Evolutionary conservation across 768 basidiomycete species (phyloP).

Genomic region (Tricholoma flavovirens): DNA sequence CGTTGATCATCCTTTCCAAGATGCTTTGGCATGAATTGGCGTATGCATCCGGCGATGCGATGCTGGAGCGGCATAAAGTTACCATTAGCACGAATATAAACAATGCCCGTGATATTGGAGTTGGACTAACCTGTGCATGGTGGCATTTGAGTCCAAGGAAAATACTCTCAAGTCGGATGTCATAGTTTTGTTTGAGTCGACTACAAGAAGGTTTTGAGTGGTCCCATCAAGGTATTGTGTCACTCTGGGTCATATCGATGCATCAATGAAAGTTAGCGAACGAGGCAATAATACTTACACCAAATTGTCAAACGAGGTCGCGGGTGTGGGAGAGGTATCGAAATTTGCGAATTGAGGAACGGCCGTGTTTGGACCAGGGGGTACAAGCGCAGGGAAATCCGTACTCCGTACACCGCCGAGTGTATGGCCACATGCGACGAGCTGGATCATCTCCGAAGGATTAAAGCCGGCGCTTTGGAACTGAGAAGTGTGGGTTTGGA

Average conservation of each 20-base stretch:
- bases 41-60: constrained; percentile 30
- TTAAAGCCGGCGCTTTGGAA: constrained; percentile 42
- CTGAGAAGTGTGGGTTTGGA: constrained; percentile 31
- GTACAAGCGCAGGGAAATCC: constrained; percentile 40
- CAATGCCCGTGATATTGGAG: neutral
- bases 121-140: constrained; percentile 30
- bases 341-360: constrained; percentile 31
- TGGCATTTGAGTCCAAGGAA: constrained; percentile 32
- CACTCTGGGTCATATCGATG: constrained; percentile 22
- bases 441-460: constrained; percentile 42
- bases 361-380: constrained; percentile 23
- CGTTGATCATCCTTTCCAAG: constrained; percentile 42
- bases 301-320: constrained; percentile 37
- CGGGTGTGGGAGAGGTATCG: constrained; percentile 32
- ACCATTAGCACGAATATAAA: neutral
- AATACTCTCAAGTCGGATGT: constrained; percentile 37
- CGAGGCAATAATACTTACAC: constrained; percentile 25
- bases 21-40: constrained; percentile 32
- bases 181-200: constrained; percentile 26
- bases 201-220: constrained; percentile 34
- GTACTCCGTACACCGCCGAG: constrained; percentile 43
- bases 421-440: constrained; percentile 48
- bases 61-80: constrained; percentile 11
- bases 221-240: constrained; percentile 34
- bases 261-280: neutral